Conservation (phyloP, 2,329 filamentous ascomycete genomes). For the Alternaria solani region DNA sequence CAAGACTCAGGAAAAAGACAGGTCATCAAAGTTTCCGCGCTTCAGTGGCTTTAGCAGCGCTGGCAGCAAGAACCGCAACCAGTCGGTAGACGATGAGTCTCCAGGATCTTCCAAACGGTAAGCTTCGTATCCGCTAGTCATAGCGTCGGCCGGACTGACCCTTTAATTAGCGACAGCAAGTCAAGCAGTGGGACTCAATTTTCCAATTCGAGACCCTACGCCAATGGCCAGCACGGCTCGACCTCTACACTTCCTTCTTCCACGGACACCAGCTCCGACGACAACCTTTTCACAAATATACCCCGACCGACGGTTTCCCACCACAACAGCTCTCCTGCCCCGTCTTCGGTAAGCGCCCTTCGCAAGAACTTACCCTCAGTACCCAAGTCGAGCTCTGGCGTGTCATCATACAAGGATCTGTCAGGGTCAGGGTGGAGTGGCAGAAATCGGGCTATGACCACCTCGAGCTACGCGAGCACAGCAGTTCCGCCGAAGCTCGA, state of each 20-base stretch:
- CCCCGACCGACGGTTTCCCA: slow-evolving; percentile 42
- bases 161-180: slow-evolving; percentile 49
- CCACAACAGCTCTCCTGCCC: slow-evolving; percentile 41
- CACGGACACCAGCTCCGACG: slow-evolving; percentile 48
- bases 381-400: slow-evolving; percentile 34
- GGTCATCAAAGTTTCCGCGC: slow-evolving; percentile 43
- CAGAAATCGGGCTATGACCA: slow-evolving; percentile 55
- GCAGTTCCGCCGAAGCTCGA: slow-evolving; percentile 63
- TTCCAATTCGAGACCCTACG: slow-evolving; percentile 46
- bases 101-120: slow-evolving; percentile 49
- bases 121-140: slow-evolving; percentile 28
- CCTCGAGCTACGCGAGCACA: slow-evolving; percentile 59
- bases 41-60: slow-evolving; percentile 44
- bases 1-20: slow-evolving; percentile 43
- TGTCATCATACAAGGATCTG: slow-evolving; percentile 30
- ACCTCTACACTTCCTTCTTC: slow-evolving; percentile 53
- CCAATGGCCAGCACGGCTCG: slow-evolving; percentile 48
- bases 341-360: slow-evolving; percentile 29
- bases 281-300: slow-evolving; percentile 48
- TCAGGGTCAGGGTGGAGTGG: slow-evolving; percentile 21
- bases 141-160: slow-evolving; percentile 40
- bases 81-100: slow-evolving; percentile 49
- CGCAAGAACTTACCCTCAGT: slow-evolving; percentile 42
- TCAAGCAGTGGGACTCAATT: slow-evolving; percentile 52
- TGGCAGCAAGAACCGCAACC: slow-evolving; percentile 44